Percentiles rank a stretch among this genome's conserved stretches.
These are phyloP conservation scores for Rickenella mellea DNA, from an alignment of 768 basidiomycete species.

Conservation along the genomic window DNA sequence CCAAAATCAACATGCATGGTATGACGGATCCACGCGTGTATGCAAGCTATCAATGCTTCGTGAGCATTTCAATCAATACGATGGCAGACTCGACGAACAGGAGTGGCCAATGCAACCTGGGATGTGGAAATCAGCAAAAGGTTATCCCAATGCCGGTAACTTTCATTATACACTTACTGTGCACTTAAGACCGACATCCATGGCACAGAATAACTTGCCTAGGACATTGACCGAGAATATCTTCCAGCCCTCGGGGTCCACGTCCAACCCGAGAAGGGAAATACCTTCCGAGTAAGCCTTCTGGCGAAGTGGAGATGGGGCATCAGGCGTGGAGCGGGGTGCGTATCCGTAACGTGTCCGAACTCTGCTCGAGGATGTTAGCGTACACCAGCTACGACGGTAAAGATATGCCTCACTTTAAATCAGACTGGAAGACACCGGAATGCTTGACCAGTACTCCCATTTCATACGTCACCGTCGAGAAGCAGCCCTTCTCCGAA, in stretches of 20 bases:
- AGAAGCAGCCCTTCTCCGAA: slow-evolving; percentile 43
- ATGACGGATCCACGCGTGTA: slow-evolving; percentile 1
- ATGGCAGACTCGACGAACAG: too few species aligned
- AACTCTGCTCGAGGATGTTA: slow-evolving; percentile 3
- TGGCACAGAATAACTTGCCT: too few species aligned
- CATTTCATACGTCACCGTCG: slow-evolving; percentile 49
- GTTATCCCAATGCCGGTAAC: too few species aligned
- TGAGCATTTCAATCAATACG: too few species aligned
- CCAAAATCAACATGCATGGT: neutral
- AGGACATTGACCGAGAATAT: too few species aligned
- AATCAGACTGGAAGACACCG: slow-evolving; percentile 36
- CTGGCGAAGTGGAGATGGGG: slow-evolving; percentile 9
- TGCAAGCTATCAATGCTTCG: neutral
- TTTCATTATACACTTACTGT: too few species aligned
- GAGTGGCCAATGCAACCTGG: too few species aligned
- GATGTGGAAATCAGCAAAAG: too few species aligned
- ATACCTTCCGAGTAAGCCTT: slow-evolving; percentile 6
- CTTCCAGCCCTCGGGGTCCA: slow-evolving; percentile 12
- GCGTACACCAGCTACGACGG: neutral
- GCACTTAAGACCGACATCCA: too few species aligned
- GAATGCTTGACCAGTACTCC: slow-evolving; percentile 36
- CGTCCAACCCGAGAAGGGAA: slow-evolving; percentile 1
- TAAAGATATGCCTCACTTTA: slow-evolving; percentile 24
- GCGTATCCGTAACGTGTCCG: slow-evolving; percentile 9
- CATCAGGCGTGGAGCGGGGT: slow-evolving; percentile 10